Base-by-base conservation (phyloP, 2,329 filamentous ascomycete species). In the Phialophora expanda region DNA sequence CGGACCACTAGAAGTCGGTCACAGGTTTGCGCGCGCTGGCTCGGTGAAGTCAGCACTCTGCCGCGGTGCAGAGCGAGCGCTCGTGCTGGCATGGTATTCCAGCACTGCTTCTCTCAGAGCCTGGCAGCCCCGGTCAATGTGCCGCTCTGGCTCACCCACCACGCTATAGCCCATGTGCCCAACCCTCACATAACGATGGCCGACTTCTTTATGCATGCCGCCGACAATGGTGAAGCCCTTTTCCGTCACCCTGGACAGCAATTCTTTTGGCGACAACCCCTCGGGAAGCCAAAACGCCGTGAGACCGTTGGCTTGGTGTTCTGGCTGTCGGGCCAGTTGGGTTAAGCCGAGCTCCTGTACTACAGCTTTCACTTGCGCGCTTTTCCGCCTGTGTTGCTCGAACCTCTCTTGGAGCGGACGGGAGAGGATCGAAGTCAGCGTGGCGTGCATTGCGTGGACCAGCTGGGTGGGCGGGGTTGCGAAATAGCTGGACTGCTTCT, bases 161-260 rank as follows among this genome's bases (percentile, higher is more conserved):
- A 93, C 90, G 76, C 91, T 95, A 70, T 97, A 92, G 71, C 95
- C 95, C 95, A 99, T 99, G 79, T 98, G 95, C 53, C 95, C 95
- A 75, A 98, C 94, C 30, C 95, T 88, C 71, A 98, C 90, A 78
- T 98, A 99, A 82, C 91, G 95, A 69, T 90, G 82, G 2, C 91
- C 93, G 78, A 97, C 95, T 77, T 95, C 91, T 84, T 95, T 97
- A 83, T 99, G 95, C 74, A 99, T 86, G 66, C 95, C 95, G 64
- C 92, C 94, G 26, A 95, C 95, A 76, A 97, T 97, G 67, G 98
- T 87, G 46, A 98, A 90, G 28, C 92, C 93, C 79, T 90, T 94
- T 82, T 91, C 91, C 65, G 91, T 79, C 67, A 98, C 82, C 75
- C 87, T 92, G 11, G 94, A 93, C 62, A 98, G 84, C 34, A 99